Evolutionary conservation across 2,329 filamentous ascomycete genomes (phyloP).

Genomic region (Ophiostoma sp.): DNA sequence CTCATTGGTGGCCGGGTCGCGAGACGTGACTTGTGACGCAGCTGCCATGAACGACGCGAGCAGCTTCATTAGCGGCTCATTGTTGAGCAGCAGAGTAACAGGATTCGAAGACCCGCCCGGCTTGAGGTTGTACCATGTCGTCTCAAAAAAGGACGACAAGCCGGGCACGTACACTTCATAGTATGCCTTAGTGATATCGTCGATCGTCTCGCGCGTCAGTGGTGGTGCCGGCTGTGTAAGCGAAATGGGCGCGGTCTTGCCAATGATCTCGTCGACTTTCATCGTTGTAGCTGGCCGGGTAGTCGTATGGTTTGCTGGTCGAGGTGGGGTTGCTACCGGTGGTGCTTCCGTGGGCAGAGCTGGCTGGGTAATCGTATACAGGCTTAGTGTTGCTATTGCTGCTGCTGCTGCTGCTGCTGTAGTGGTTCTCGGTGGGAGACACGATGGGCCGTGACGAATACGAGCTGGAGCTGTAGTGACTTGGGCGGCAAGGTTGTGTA

Average conservation of each 20-base stretch:
- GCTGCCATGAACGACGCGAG: constrained; percentile 60
- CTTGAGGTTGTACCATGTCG: constrained; percentile 67
- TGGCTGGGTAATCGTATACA: not conserved
- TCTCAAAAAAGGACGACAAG: constrained; percentile 73
- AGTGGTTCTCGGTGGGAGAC: constrained; percentile 14
- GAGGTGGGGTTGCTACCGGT: not conserved
- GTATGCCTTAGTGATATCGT: constrained; percentile 67
- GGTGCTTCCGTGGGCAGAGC: not conserved
- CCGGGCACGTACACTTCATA: constrained; percentile 67
- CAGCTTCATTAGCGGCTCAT: constrained; percentile 58
- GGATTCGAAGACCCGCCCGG: constrained; percentile 39
- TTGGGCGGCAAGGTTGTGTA: not conserved
- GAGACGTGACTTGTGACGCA: constrained; percentile 45
- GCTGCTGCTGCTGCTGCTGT: constrained; percentile 16
- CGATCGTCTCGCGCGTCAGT: constrained; percentile 48
- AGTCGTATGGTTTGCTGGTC: not conserved
- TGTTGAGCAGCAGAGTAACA: constrained; percentile 44
- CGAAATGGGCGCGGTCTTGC: constrained; percentile 54
- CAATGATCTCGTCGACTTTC: constrained; percentile 68
- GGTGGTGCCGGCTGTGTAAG: constrained; percentile 51
- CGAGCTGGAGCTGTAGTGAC: not conserved
- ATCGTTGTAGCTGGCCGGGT: constrained; percentile 45
- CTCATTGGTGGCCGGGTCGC: constrained; percentile 43
- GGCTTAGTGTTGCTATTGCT: not conserved
- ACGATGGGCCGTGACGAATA: constrained; percentile 21